phyloP scores from a whole-genome alignment of 208 protist species.

The Balamuthia mandrillaris region DNA sequence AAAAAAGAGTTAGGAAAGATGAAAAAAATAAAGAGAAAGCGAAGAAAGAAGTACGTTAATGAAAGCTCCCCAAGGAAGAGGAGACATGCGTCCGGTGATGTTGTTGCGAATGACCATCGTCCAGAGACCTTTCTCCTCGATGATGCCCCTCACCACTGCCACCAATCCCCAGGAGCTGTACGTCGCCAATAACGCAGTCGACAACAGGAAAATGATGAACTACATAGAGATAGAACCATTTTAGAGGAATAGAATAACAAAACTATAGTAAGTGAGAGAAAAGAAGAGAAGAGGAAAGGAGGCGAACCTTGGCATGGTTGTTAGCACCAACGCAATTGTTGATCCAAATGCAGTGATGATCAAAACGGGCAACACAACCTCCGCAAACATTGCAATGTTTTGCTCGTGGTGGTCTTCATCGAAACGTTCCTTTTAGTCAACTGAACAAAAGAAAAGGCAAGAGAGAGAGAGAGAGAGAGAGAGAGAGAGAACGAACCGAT shows the following conservation, averaged over 20 bases:
- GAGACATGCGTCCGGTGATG: constrained; percentile 7
- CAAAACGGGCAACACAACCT: constrained; percentile 88
- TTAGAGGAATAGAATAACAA: neutral
- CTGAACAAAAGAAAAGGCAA: neutral
- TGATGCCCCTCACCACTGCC: neutral
- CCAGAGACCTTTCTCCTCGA: constrained; percentile 15
- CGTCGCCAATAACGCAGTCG: neutral
- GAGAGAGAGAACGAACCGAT: neutral
- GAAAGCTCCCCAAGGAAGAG: neutral
- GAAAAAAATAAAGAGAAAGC: neutral
- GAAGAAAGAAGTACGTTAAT: neutral
- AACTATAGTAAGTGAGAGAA: neutral
- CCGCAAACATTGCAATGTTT: constrained; percentile 89
- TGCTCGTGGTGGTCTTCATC: constrained; percentile 79
- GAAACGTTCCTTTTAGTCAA: neutral
- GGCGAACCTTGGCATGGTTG: constrained; percentile 68
- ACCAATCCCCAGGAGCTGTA: neutral
- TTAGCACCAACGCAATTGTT: constrained; percentile 92
- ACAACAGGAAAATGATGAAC: constrained; percentile 9
- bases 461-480: neutral
- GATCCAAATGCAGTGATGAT: constrained; percentile 96
- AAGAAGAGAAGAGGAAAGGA: neutral
- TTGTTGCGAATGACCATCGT: constrained; percentile 23
- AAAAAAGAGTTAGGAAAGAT: neutral
- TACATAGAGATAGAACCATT: neutral